Evolutionary conservation across 768 basidiomycete species (phyloP).

Genomic region (Xerocomellus dryophilus): DNA sequence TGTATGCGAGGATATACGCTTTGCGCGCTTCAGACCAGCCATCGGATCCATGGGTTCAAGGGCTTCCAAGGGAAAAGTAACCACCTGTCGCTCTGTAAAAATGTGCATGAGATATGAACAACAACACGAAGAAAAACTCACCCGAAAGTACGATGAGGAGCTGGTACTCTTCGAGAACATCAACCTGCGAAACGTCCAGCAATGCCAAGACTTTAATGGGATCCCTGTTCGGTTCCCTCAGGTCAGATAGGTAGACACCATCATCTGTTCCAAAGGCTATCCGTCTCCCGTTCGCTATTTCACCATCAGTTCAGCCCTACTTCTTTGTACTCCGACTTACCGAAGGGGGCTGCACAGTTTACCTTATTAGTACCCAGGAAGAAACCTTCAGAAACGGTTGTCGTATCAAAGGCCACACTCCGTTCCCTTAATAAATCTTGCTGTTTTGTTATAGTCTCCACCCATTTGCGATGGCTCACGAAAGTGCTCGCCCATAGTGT

Average conservation of each 20-base stretch:
- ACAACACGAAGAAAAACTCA: conserved; percentile 30
- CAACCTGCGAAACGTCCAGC: conserved; percentile 89
- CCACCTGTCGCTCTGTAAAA: conserved; percentile 81
- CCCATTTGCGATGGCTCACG: conserved; percentile 87
- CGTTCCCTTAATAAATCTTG: conserved; percentile 82
- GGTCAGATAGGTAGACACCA: conserved; percentile 91
- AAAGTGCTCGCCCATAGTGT: conserved; percentile 89
- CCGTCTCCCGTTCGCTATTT: conserved; percentile 70
- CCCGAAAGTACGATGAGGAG: conserved; percentile 98
- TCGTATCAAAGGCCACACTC: conserved; percentile 83
- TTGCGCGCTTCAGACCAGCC: conserved; percentile 88
- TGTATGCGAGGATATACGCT: conserved; percentile 92
- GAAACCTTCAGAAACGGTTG: conserved; percentile 82
- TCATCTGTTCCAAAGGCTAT: conserved; percentile 98
- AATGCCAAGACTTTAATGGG: conserved; percentile 89
- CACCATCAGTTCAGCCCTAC: conserved; percentile 1
- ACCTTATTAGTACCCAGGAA: conserved; percentile 84
- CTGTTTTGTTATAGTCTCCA: conserved; percentile 87
- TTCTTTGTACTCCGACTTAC: conserved; percentile 51
- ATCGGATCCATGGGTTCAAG: conserved; percentile 87
- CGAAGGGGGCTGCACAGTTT: conserved; percentile 82
- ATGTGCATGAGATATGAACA: background rate
- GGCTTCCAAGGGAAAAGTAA: conserved; percentile 93
- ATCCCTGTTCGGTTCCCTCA: conserved; percentile 70
- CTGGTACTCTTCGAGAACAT: conserved; percentile 94